Evolutionary conservation across 2,329 filamentous ascomycete genomes (phyloP).

Genomic region (Huntiella decipiens): DNA sequence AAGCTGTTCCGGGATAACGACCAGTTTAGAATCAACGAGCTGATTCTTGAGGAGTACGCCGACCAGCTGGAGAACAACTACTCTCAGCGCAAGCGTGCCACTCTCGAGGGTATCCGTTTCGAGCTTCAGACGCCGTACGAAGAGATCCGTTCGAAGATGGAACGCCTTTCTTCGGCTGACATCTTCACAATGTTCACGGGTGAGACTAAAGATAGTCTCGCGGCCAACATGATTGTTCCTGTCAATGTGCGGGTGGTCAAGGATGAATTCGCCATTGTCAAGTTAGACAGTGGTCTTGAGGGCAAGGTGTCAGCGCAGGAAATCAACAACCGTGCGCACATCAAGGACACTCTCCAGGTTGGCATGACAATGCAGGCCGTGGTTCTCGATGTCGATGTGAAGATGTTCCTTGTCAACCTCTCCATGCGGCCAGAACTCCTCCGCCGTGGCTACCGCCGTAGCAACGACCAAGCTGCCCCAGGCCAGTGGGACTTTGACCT

Average conservation of each 20-base stretch:
- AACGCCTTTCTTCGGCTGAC: conserved; percentile 49
- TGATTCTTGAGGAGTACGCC: conserved; percentile 91
- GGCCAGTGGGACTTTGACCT: conserved; percentile 76
- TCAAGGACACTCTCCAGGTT: conserved; percentile 53
- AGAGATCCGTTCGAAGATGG: conserved; percentile 70
- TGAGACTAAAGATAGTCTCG: conserved; percentile 67
- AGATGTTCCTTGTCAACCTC: conserved; percentile 65
- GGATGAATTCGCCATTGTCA: conserved; percentile 82
- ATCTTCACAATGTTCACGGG: conserved; percentile 95
- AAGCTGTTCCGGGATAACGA: conserved; percentile 90
- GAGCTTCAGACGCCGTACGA: conserved; percentile 88
- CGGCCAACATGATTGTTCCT: conserved; percentile 80
- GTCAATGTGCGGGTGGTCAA: conserved; percentile 77
- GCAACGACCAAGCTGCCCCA: conserved; percentile 45
- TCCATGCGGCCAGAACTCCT: conserved; percentile 57
- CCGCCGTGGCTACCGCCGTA: conserved; percentile 49
- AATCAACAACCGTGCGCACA: conserved; percentile 52
- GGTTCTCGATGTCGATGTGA: conserved; percentile 71
- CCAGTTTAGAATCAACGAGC: conserved; percentile 86
- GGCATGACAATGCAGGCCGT: conserved; percentile 81
- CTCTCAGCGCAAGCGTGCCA: conserved; percentile 85
- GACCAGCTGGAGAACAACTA: conserved; percentile 88
- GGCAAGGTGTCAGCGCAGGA: conserved; percentile 70
- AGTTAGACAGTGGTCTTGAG: conserved; percentile 85
- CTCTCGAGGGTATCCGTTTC: conserved; percentile 85